These are phyloP conservation scores for Pleurotus salmoneostramineus DNA, from an alignment of 768 basidiomycete species.

Conservation along the genomic window DNA sequence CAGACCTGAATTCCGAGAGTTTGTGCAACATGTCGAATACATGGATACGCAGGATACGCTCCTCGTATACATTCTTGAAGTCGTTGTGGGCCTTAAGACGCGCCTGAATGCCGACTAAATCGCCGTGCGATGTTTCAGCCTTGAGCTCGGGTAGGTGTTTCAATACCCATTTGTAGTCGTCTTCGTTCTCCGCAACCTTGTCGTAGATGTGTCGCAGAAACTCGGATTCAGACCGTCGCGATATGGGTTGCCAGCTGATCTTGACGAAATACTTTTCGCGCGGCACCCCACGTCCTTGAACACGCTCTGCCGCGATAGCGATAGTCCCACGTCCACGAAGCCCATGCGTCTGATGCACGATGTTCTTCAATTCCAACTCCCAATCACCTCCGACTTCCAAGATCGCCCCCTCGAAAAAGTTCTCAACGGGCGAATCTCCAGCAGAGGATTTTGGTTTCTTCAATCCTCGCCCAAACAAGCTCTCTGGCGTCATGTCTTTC, in stretches of 20 bases:
- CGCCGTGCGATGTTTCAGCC: neutral
- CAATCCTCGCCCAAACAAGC: too few species aligned
- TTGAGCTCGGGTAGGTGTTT: neutral
- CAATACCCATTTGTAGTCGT: neutral
- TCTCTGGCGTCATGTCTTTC: too few species aligned
- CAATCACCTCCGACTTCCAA: neutral
- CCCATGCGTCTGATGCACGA: neutral
- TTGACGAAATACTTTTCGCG: neutral
- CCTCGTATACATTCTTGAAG: neutral
- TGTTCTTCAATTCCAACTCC: neutral
- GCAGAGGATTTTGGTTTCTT: too few species aligned
- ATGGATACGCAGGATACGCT: neutral
- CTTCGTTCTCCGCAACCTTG: neutral
- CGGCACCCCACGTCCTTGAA: too few species aligned
- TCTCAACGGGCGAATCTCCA: neutral
- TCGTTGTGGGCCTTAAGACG: neutral
- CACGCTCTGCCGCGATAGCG: neutral
- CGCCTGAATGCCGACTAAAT: neutral
- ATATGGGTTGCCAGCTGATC: neutral
- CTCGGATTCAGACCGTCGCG: neutral
- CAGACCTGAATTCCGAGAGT: neutral
- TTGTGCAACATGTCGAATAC: neutral
- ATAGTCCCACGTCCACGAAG: neutral
- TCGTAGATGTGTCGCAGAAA: neutral
- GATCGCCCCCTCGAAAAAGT: neutral